Evolutionary conservation across 345 rosid species (phyloP).

Genomic region (Brassica juncea): DNA sequence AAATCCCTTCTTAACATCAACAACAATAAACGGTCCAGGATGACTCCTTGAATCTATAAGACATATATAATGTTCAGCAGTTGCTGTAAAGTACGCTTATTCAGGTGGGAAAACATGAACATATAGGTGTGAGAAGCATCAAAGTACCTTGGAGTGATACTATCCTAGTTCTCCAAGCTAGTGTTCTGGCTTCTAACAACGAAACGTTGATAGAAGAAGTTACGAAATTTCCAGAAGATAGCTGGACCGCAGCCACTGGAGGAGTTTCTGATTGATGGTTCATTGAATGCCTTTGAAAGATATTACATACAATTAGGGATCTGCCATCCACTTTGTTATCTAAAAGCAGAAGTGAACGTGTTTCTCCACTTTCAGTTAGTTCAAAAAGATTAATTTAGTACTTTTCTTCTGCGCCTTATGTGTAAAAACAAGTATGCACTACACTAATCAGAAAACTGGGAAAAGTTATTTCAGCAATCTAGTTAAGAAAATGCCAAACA

Average conservation of each 20-base stretch:
- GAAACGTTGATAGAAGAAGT: constrained; percentile 65
- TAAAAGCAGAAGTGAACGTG: constrained; percentile 13
- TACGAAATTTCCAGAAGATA: constrained; percentile 58
- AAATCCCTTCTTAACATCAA: constrained; percentile 62
- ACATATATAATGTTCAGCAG: constrained; percentile 28
- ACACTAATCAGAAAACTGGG: constrained; percentile 3
- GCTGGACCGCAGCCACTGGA: constrained; percentile 67
- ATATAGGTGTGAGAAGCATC: constrained; percentile 25
- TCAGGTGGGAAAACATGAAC: constrained; percentile 23
- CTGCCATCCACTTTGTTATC: constrained; percentile 16
- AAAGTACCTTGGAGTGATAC: constrained; percentile 69
- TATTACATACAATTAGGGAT: constrained; percentile 32
- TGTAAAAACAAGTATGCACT: constrained; percentile 9
- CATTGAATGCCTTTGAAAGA: constrained; percentile 52
- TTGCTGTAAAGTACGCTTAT: constrained; percentile 18
- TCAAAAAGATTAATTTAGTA: constrained; percentile 17
- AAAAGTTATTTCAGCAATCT: constrained; percentile 4
- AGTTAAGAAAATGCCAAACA: constrained; percentile 17
- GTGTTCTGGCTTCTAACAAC: constrained; percentile 54
- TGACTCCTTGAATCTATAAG: constrained; percentile 74
- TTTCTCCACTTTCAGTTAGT: constrained; percentile 15
- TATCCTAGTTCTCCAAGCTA: constrained; percentile 89
- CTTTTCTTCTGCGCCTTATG: constrained; percentile 20
- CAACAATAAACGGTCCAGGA: constrained; percentile 87
- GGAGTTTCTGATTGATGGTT: constrained; percentile 48